These are phyloP conservation scores for Coniochaeta sp. DNA, from an alignment of 2,329 filamentous ascomycete genomes.

Conservation along the genomic window DNA sequence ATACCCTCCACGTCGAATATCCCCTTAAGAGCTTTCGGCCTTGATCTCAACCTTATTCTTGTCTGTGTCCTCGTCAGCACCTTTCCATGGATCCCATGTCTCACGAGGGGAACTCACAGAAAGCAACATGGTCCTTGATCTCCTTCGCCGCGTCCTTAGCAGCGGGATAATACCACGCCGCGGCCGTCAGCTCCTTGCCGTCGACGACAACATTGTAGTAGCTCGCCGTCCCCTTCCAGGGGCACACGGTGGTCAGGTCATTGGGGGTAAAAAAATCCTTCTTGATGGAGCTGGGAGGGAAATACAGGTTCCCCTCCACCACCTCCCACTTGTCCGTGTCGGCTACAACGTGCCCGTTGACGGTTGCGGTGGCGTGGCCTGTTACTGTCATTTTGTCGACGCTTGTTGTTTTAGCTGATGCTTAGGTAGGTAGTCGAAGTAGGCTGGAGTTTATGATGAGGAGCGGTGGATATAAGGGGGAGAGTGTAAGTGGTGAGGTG, in stretches of 20 bases:
- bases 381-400: background rate
- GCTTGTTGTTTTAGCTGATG: background rate
- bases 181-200: constrained; percentile 40
- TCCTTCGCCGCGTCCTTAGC: constrained; percentile 39
- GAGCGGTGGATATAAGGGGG: background rate
- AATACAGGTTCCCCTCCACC: constrained; percentile 54
- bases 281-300: constrained; percentile 38
- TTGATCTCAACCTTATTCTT: constrained; percentile 11
- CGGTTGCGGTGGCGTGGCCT: constrained; percentile 30
- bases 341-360: constrained; percentile 43
- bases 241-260: constrained; percentile 40
- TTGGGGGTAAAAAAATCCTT: constrained; percentile 36
- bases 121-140: constrained; percentile 50
- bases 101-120: constrained; percentile 36
- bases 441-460: background rate
- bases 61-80: constrained; percentile 1
- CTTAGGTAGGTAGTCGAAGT: background rate
- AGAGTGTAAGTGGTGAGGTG: too few species aligned
- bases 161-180: constrained; percentile 52
- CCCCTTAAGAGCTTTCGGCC: background rate
- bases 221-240: constrained; percentile 50
- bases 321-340: constrained; percentile 43
- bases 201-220: constrained; percentile 48
- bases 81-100: background rate
- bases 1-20: too few species aligned